Evolutionary conservation across 805 yeast genomes (phyloP).

Genomic region (Metschnikowia amazonensis): DNA sequence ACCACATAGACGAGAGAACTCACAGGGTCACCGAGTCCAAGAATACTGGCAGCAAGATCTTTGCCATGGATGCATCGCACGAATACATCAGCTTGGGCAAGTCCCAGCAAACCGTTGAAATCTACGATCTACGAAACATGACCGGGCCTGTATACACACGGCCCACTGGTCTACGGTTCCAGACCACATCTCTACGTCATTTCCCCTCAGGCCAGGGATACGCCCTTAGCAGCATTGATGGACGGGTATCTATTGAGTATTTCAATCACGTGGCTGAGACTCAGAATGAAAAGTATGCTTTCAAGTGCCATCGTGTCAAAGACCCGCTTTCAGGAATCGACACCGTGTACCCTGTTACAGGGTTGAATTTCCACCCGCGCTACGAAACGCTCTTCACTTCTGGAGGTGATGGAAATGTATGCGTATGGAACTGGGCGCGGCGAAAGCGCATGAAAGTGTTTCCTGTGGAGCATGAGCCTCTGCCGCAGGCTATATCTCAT

Average conservation of each 20-base stretch:
- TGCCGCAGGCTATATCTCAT: conserved; percentile 11
- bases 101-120: conserved; percentile 49
- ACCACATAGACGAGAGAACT: conserved; percentile 14
- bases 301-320: conserved; percentile 67
- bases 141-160: conserved; percentile 45
- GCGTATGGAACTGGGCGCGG: conserved; percentile 48
- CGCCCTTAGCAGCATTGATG: conserved; percentile 74
- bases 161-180: conserved; percentile 65
- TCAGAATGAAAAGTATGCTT: conserved; percentile 56
- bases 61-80: conserved; percentile 56
- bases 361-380: conserved; percentile 39
- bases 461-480: conserved; percentile 6
- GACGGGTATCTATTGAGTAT: conserved; percentile 72
- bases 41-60: conserved; percentile 46
- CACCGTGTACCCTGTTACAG: conserved; percentile 49
- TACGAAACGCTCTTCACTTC: conserved; percentile 45
- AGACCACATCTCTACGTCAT: conserved; percentile 53
- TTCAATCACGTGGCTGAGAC: conserved; percentile 46
- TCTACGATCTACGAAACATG: conserved; percentile 53
- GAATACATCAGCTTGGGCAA: conserved; percentile 49
- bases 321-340: conserved; percentile 36
- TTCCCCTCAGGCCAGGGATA: conserved; percentile 55
- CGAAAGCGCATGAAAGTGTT: conserved; percentile 42
- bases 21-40: conserved; percentile 7
- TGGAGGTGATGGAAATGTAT: conserved; percentile 49